Evolutionary conservation across 441 rosid species (phyloP), one percentile per base, ranked within the genome.

Genomic region (Arabidopsis hybrid): DNA sequence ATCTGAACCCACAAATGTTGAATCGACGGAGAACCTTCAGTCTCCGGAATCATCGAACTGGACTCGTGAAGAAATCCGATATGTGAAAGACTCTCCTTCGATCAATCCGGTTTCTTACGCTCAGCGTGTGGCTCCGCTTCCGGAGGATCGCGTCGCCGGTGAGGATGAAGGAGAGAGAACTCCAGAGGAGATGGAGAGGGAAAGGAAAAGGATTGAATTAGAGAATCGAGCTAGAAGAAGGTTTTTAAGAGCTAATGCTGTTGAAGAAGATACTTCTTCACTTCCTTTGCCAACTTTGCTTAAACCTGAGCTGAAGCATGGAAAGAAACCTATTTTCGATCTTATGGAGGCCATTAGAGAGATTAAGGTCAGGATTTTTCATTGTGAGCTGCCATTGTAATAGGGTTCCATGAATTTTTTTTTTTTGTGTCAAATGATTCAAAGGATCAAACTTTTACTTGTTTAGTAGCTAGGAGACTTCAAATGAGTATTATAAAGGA

Each of bases 61-160:
- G 93, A 89, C 90, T 16, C 86, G 93, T 13, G 96, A 88, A 72
- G 99, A 95, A 53, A 69, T 85, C 59, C 86, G 99, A 5, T 92
- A 91, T 65, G 79, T 93, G 60, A 92, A 85, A 75, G 89, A 91
- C 69, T 63, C 73, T 7, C 77, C 90, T 5, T 72, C 84, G 6
- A 82, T 89, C 45, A 40, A 86, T 32, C 88, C 93, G 7, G 89
- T 90, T 7, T 91, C 98, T 1, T 93, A 91, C 65, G 85, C 91
- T 10, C n/a, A 80, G 8, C 91, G 96, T 1, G 93, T 89, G 13
- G 97, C 95, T 29, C 96, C 97, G 11, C 88, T 95, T 1, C 98
- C 99, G 3, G 97, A 93, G 75, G 88, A 84, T 65, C 87, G 81
- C 50, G 80, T 67, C 18, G 74, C 0, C 45, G 26, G 26, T 13